These are phyloP conservation scores for Grosmannia huntii DNA, from an alignment of 2,329 filamentous ascomycete species.

Conservation along the genomic window DNA sequence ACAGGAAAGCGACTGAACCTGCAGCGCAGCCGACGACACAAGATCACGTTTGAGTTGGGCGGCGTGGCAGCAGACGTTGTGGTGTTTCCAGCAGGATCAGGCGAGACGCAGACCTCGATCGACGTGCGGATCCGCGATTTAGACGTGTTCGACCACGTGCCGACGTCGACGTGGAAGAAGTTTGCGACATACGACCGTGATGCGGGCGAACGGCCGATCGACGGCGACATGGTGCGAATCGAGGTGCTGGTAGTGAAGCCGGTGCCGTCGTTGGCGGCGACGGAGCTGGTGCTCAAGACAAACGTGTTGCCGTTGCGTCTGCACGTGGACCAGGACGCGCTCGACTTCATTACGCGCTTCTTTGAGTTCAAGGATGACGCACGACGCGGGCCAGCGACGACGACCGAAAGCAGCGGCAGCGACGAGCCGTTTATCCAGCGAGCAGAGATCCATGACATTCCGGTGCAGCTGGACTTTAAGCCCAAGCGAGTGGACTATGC, in stretches of 20 bases:
- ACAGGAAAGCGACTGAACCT: constrained; percentile 56
- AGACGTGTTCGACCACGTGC: constrained; percentile 87
- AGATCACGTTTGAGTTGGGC: constrained; percentile 87
- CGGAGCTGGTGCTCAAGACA: constrained; percentile 74
- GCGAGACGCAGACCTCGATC: constrained; percentile 77
- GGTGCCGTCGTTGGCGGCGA: constrained; percentile 68
- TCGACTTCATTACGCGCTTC: constrained; percentile 94
- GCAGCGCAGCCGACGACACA: constrained; percentile 77
- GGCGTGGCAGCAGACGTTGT: constrained; percentile 75
- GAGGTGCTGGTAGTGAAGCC: constrained; percentile 83
- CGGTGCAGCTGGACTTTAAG: constrained; percentile 85
- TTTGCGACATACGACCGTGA: constrained; percentile 91
- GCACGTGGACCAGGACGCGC: constrained; percentile 92
- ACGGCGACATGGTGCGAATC: constrained; percentile 78
- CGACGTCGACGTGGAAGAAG: constrained; percentile 95
- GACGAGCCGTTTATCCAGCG: constrained; percentile 82
- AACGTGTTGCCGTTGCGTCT: constrained; percentile 73
- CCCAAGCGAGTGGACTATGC: constrained; percentile 96
- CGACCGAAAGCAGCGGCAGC: constrained; percentile 33
- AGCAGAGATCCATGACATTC: constrained; percentile 72
- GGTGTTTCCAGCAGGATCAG: constrained; percentile 60
- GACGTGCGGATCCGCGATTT: constrained; percentile 73
- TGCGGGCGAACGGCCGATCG: constrained; percentile 73
- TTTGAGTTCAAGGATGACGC: constrained; percentile 77
- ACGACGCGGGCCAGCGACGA: too few relatives aligned